Evolutionary conservation across 148 eudicot species (phyloP).

Genomic region (Pouteria glomerata): DNA sequence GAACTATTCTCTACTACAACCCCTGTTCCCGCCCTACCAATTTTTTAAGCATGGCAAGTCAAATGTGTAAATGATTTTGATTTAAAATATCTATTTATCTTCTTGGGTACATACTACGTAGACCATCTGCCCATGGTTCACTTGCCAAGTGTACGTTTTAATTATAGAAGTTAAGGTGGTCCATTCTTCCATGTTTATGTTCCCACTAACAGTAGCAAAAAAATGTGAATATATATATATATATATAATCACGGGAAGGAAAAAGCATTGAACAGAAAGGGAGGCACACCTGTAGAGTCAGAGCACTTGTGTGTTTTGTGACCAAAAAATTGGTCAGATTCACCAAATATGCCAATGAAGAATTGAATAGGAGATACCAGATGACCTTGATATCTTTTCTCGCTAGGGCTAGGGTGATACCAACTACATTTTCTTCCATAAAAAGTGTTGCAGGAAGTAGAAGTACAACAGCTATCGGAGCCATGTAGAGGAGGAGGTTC

Average conservation of each 20-base stretch:
- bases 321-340: constrained; percentile 44
- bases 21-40: no score
- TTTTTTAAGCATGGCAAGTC: no score
- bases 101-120: background rate
- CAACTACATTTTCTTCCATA: constrained; percentile 42
- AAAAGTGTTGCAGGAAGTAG: constrained; percentile 38
- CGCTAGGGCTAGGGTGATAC: constrained; percentile 33
- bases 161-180: background rate
- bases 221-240: no score
- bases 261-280: background rate
- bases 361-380: constrained; percentile 39
- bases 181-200: background rate
- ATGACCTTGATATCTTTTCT: constrained; percentile 29
- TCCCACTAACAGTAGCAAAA: no score
- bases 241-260: background rate
- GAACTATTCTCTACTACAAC: no score
- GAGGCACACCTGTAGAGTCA: constrained; percentile 36
- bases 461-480: constrained; percentile 43
- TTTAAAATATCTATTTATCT: background rate
- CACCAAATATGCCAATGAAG: constrained; percentile 39
- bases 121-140: background rate
- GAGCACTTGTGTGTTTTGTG: constrained; percentile 45
- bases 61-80: background rate
- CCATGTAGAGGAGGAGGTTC: constrained; percentile 46
- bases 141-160: background rate